phyloP scores from a whole-genome alignment of 1,284 basidiomycete genomes.

The Cryptococcus sp. region DNA sequence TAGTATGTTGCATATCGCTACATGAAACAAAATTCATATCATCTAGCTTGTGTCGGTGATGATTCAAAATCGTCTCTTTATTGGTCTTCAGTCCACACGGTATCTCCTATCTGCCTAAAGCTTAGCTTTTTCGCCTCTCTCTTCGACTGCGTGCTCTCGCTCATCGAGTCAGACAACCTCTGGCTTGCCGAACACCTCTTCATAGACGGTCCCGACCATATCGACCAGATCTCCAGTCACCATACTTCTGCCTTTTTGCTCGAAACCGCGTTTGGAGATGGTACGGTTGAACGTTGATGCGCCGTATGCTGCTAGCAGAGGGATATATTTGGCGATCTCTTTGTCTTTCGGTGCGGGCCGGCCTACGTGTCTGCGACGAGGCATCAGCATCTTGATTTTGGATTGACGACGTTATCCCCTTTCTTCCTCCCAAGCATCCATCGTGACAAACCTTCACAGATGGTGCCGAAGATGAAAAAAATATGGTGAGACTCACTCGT shows the following conservation, averaged over 20 bases:
- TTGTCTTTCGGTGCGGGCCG: slow-evolving; percentile 59
- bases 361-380: slow-evolving; percentile 46
- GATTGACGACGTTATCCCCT: slow-evolving; percentile 4
- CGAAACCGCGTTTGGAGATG: slow-evolving; percentile 73
- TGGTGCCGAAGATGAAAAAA: background rate
- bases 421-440: background rate
- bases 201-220: slow-evolving; percentile 72
- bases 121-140: slow-evolving; percentile 19
- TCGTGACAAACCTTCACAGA: too few relatives aligned
- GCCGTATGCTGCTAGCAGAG: slow-evolving; percentile 82
- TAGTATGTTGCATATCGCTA: too few relatives aligned
- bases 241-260: slow-evolving; percentile 73
- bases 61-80: background rate
- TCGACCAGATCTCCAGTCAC: slow-evolving; percentile 87
- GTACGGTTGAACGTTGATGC: slow-evolving; percentile 85
- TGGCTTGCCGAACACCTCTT: slow-evolving; percentile 64
- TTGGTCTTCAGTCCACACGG: background rate
- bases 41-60: background rate
- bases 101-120: slow-evolving; percentile 12
- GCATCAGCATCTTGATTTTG: background rate
- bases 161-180: slow-evolving; percentile 7
- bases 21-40: too few relatives aligned
- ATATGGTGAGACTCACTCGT: slow-evolving; percentile 52
- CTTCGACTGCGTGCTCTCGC: slow-evolving; percentile 5
- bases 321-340: slow-evolving; percentile 60